phyloP scores from a whole-genome alignment of 805 yeast genomes.

The Cyberlindnera xylosilytica region DNA sequence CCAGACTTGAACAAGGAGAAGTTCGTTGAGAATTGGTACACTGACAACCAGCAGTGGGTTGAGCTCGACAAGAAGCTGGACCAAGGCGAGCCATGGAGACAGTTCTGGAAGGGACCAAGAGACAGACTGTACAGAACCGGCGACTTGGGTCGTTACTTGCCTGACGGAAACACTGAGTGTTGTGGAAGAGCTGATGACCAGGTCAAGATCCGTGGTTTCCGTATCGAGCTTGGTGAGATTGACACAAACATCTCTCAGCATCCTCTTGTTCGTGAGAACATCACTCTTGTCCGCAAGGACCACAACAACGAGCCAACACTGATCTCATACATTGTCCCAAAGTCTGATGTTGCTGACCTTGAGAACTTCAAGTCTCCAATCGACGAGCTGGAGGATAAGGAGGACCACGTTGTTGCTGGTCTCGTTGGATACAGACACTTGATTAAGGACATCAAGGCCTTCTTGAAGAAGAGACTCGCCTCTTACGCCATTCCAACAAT shows the following conservation, averaged over 20 bases:
- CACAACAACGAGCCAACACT: constrained; percentile 89
- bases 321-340: constrained; percentile 89
- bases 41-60: constrained; percentile 60
- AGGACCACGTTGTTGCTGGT: constrained; percentile 74
- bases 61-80: constrained; percentile 46
- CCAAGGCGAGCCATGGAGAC: constrained; percentile 60
- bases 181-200: constrained; percentile 99
- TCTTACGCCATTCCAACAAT: constrained; percentile 91
- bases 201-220: constrained; percentile 96
- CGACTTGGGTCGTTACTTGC: constrained; percentile 92
- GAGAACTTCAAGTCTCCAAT: constrained; percentile 42
- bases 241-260: constrained; percentile 96
- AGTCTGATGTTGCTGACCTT: constrained; percentile 45
- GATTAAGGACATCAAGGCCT: constrained; percentile 76
- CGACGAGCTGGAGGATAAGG: constrained; percentile 39
- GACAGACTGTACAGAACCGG: constrained; percentile 97
- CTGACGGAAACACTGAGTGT: constrained; percentile 97
- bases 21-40: constrained; percentile 90
- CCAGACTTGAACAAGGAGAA: constrained; percentile 87
- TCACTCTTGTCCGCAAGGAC: constrained; percentile 88
- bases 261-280: constrained; percentile 86
- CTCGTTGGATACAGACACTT: constrained; percentile 72
- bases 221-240: constrained; percentile 97
- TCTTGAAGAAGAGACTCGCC: constrained; percentile 85
- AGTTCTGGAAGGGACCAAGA: constrained; percentile 88